Percentiles rank a stretch among this genome's conserved stretches.
These are phyloP conservation scores for Tetrahymena thermophila DNA, from an alignment of 73 alveolate genomes.

Conservation along the genomic window DNA sequence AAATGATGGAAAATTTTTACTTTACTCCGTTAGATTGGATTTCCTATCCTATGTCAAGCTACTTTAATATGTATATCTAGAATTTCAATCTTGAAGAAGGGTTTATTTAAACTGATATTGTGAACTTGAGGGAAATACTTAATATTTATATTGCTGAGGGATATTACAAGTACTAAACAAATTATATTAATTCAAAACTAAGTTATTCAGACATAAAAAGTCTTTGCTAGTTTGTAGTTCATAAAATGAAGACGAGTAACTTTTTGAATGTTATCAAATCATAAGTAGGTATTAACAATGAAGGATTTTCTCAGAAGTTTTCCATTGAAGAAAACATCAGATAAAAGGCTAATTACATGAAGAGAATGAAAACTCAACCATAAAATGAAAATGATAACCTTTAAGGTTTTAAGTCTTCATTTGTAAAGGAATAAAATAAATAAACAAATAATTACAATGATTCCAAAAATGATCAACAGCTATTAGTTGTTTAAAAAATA, in stretches of 20 bases:
- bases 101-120: background rate
- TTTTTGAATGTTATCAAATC: conserved; percentile 1
- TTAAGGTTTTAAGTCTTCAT: background rate
- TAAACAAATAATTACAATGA: background rate
- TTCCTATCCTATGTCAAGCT: background rate
- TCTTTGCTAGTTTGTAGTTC: conserved; percentile 19
- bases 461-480: background rate
- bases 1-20: background rate
- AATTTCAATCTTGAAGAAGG: background rate
- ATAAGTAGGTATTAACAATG: background rate
- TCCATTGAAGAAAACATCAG: background rate
- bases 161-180: conserved; percentile 24
- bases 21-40: background rate
- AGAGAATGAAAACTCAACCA: background rate
- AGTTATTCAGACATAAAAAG: conserved; percentile 5
- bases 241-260: conserved; percentile 19
- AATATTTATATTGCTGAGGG: conserved; percentile 43
- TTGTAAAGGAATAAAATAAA: background rate
- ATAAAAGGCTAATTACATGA: background rate
- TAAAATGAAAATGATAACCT: background rate
- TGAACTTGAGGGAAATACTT: conserved; percentile 26
- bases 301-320: background rate
- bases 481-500: background rate
- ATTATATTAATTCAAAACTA: conserved; percentile 32
- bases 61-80: background rate